These are phyloP conservation scores for Platanus orientalis DNA, from an alignment of 164 flowering plant species.

Conservation along the genomic window DNA sequence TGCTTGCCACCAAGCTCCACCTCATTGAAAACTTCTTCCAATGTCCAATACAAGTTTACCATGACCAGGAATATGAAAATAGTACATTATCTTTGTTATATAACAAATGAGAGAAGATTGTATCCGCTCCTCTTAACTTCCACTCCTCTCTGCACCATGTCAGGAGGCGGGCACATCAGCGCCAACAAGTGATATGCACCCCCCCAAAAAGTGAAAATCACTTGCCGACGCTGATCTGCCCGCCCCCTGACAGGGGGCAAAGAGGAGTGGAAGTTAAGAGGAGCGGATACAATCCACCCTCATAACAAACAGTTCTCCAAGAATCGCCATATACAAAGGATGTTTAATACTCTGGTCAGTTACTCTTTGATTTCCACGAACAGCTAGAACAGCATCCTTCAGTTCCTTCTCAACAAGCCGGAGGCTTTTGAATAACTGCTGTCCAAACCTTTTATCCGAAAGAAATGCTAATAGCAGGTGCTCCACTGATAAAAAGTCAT, in stretches of 20 bases:
- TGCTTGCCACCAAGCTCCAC: background rate
- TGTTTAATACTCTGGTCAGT: constrained; percentile 77
- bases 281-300: no score
- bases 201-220: no score
- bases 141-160: no score
- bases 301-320: constrained; percentile 3
- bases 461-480: constrained; percentile 71
- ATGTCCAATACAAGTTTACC: background rate
- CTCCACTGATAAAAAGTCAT: constrained; percentile 90
- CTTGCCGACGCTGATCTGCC: no score
- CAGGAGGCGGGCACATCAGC: no score
- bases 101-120: background rate
- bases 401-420: constrained; percentile 71
- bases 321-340: background rate
- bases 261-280: no score
- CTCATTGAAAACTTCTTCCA: background rate
- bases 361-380: constrained; percentile 88
- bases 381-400: constrained; percentile 77
- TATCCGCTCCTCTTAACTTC: no score
- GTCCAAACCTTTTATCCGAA: constrained; percentile 85
- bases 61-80: background rate
- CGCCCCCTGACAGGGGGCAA: no score
- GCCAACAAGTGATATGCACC: no score
- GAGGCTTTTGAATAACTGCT: constrained; percentile 59
- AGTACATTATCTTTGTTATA: background rate